Percentiles rank a stretch among this genome's conserved stretches.
Conservation (phyloP, 1,284 basidiomycete genomes). For the Puccinia horiana region DNA sequence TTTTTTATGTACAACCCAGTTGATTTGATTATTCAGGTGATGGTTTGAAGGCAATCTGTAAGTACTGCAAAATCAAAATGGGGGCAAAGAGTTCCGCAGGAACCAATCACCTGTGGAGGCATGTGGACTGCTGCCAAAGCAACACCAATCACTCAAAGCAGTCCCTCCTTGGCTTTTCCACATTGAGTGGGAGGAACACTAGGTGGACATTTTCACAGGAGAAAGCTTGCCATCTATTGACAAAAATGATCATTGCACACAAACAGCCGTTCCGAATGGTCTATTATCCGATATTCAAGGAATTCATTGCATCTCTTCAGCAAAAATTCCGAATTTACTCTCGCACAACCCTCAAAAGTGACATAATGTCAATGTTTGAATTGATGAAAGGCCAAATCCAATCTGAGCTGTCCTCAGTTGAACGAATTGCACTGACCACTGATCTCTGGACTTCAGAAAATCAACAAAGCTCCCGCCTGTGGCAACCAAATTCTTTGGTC, state of each 20-base stretch:
- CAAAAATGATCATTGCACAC: neutral
- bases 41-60: no score
- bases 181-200: no score
- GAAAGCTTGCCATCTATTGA: neutral
- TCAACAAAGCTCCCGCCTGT: neutral
- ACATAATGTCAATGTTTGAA: neutral
- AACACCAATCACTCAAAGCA: no score
- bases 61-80: no score
- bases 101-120: no score
- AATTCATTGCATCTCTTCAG: neutral
- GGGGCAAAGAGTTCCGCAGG: no score
- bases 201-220: constrained; percentile 7
- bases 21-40: no score
- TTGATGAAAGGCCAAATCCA: neutral
- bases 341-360: neutral
- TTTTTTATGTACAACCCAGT: no score
- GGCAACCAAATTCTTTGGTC: no score
- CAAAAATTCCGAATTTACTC: neutral
- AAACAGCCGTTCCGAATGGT: neutral
- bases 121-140: no score
- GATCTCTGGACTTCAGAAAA: neutral
- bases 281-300: neutral
- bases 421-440: neutral
- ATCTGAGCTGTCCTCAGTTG: neutral
- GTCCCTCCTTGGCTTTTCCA: no score